Evolutionary conservation across 345 rosid species (phyloP), one percentile per base, ranked within the genome.

Genomic region (Camelina neglecta): DNA sequence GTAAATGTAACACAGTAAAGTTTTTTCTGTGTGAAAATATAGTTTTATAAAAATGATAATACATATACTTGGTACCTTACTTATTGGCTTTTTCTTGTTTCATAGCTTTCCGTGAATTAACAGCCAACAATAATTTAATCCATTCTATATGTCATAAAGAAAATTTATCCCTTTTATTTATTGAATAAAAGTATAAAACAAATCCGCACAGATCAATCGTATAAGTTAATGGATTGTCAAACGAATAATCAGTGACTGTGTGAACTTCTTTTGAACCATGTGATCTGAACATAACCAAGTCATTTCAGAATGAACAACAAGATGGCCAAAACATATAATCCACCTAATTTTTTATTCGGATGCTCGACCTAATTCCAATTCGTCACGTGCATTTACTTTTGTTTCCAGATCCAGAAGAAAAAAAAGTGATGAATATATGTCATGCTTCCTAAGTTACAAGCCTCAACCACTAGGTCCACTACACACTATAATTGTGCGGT

Each of bases 71-170:
- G 16, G 36, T 71, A 29, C 18, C 20, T 31, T 69, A 15, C 35
- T 18, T 48, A 47, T 21, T 71, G 6, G n/a, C 47, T 18, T 70
- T 60, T 26, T 26, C 65, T 15, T 71, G 57, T 70, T 70, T 45
- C 35, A 11, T 59, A n/a, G n/a, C n/a, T n/a, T n/a, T n/a, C n/a
- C n/a, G n/a, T n/a, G n/a, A n/a, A n/a, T n/a, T n/a, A n/a, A n/a
- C n/a, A n/a, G n/a, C n/a, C n/a, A n/a, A n/a, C n/a, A n/a, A n/a
- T n/a, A n/a, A n/a, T n/a, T n/a, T n/a, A n/a, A n/a, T n/a, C n/a
- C n/a, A n/a, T n/a, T n/a, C n/a, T n/a, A n/a, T n/a, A n/a, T n/a
- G n/a, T n/a, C n/a, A n/a, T n/a, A n/a, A n/a, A n/a, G n/a, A n/a
- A n/a, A n/a, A n/a, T n/a, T n/a, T n/a, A n/a, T n/a, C n/a, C n/a